Percentiles rank a stretch among this genome's conserved stretches.
Evolutionary conservation across 2,329 filamentous ascomycete species (phyloP).

Genomic region (Penicillium aurantiogriseum): DNA sequence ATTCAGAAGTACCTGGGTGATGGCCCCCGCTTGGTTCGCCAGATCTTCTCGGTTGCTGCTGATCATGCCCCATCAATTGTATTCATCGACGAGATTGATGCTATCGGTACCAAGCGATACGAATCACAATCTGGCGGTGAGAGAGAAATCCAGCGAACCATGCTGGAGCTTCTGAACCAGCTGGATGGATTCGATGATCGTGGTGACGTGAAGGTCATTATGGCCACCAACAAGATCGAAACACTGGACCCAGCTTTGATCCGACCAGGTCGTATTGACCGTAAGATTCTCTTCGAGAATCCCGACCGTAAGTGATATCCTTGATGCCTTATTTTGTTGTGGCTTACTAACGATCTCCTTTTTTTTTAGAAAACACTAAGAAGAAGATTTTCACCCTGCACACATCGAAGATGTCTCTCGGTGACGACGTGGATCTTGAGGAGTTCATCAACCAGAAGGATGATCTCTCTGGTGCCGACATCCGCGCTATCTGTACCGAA

Average conservation of each 20-base stretch:
- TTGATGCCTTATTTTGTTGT: not conserved
- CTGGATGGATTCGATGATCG: constrained; percentile 98
- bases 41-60: constrained; percentile 85
- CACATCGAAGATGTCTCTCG: constrained; percentile 97
- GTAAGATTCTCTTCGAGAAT: constrained; percentile 84
- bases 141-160: constrained; percentile 95
- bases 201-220: constrained; percentile 98
- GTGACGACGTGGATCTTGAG: constrained; percentile 94
- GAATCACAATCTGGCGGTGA: constrained; percentile 96
- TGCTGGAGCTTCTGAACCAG: constrained; percentile 97
- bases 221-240: constrained; percentile 99
- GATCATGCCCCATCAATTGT: constrained; percentile 97
- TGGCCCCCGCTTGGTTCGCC: constrained; percentile 87
- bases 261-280: constrained; percentile 93
- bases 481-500: constrained; percentile 98
- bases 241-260: constrained; percentile 94
- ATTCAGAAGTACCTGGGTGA: constrained; percentile 99
- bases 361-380: constrained; percentile 70
- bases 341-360: constrained; percentile 24
- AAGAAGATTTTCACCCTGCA: constrained; percentile 98
- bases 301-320: constrained; percentile 58
- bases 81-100: constrained; percentile 99
- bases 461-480: constrained; percentile 93
- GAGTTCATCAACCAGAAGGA: constrained; percentile 99
- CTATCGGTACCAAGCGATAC: constrained; percentile 97